These are phyloP conservation scores for Stereocaulon alpinum DNA, from an alignment of 495 filamentous ascomycete species.

Conservation along the genomic window DNA sequence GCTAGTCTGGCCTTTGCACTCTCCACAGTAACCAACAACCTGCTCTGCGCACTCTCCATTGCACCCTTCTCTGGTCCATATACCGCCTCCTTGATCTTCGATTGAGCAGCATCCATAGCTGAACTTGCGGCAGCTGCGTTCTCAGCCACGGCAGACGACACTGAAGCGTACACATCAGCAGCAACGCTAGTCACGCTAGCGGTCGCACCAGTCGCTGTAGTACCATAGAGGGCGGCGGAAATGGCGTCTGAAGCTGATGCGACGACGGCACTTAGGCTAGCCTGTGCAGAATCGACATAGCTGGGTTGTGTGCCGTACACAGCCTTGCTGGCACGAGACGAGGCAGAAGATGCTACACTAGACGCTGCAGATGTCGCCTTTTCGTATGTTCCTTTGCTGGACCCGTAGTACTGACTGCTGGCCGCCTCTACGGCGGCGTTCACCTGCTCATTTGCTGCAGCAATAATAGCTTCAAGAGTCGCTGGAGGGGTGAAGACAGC, in stretches of 20 bases:
- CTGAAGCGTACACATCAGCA: slow-evolving; percentile 25
- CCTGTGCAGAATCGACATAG: slow-evolving; percentile 39
- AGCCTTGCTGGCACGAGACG: slow-evolving; percentile 41
- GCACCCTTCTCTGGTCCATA: slow-evolving; percentile 42
- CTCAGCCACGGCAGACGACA: slow-evolving; percentile 25
- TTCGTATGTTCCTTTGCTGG: slow-evolving; percentile 43
- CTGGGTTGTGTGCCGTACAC: slow-evolving; percentile 45
- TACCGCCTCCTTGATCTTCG: slow-evolving; percentile 29
- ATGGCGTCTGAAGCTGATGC: slow-evolving; percentile 39
- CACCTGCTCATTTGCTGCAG: slow-evolving; percentile 44
- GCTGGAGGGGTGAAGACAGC: slow-evolving; percentile 47
- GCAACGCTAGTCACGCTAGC: slow-evolving; percentile 31
- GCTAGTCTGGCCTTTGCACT: slow-evolving; percentile 39
- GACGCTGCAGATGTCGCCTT: slow-evolving; percentile 42
- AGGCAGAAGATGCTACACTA: slow-evolving; percentile 39
- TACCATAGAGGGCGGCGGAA: slow-evolving; percentile 46
- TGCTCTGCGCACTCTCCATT: slow-evolving; percentile 43
- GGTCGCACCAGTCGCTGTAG: slow-evolving; percentile 30
- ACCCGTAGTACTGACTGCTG: slow-evolving; percentile 50
- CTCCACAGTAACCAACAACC: slow-evolving; percentile 37
- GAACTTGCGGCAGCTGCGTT: slow-evolving; percentile 27
- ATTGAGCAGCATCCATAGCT: slow-evolving; percentile 20
- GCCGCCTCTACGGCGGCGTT: slow-evolving; percentile 51
- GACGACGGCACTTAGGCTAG: slow-evolving; percentile 40
- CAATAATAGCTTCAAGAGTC: slow-evolving; percentile 48